phyloP scores from a whole-genome alignment of 257 asterid genomes.

The Haberlea rhodopensis region DNA sequence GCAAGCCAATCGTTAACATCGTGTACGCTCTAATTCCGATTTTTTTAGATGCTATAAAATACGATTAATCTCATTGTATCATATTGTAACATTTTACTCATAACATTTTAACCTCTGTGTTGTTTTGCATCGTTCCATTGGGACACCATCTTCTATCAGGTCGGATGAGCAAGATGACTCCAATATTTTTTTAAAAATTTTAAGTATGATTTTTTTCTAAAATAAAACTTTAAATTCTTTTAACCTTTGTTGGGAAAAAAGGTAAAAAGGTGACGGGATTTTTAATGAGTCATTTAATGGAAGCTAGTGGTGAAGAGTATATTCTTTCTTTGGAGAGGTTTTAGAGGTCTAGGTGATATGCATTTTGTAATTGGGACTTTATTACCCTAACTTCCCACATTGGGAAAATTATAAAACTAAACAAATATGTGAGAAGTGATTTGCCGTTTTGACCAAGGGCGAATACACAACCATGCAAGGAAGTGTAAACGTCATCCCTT shows the following conservation, averaged over 20 bases:
- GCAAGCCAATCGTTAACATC: too few relatives aligned
- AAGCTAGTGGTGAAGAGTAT: constrained; percentile 20
- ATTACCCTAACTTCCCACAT: constrained; percentile 40
- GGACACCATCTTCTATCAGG: too few relatives aligned
- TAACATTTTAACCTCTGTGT: too few relatives aligned
- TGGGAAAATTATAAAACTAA: constrained; percentile 20
- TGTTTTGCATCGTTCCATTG: too few relatives aligned
- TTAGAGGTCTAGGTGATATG: constrained; percentile 17
- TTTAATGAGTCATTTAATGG: constrained; percentile 18
- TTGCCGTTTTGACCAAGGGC: too few relatives aligned
- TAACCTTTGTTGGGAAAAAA: background rate
- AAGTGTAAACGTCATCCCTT: too few relatives aligned
- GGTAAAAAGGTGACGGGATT: constrained; percentile 22
- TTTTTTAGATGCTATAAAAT: too few relatives aligned
- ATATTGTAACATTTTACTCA: background rate
- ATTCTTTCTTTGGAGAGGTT: constrained; percentile 27
- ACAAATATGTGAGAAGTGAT: background rate
- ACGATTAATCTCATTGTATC: background rate
- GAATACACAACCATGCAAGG: too few relatives aligned
- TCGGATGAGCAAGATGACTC: background rate
- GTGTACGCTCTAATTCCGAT: too few relatives aligned
- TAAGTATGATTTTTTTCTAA: too few relatives aligned
- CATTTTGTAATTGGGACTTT: constrained; percentile 17
- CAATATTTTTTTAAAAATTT: too few relatives aligned
- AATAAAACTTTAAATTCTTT: too few relatives aligned